Evolutionary conservation across 2,329 filamentous ascomycete species (phyloP), one percentile per base, ranked within the genome.

Genomic region (Sclerotinia sclerotiorum): DNA sequence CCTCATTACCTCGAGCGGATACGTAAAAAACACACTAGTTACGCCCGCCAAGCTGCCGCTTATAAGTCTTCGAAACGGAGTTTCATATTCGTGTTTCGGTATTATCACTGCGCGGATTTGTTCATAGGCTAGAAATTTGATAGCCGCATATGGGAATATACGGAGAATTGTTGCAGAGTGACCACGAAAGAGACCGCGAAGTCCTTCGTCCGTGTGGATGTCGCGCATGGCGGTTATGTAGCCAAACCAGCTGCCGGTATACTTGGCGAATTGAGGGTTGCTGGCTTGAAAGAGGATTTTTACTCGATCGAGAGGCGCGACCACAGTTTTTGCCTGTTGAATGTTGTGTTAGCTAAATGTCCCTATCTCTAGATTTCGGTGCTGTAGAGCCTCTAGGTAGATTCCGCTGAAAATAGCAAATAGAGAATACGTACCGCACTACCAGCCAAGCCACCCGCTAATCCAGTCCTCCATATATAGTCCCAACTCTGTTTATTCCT

Each of bases 261-360:
- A 99, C 81, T 97, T 97, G 66, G 90, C 87, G 78, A 97, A 99
- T 74, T 95, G 90, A 3, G 95, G 95, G 76, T 95, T 97, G 76
- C 91, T 93, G 65, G 95, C 91, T 79, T 99, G 95, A 81, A 99
- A 98, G 68, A 99, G 90, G 77, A 99, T 99, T 81, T 99, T 99
- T 76, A 99, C 95, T 73, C 95, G 90, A 81, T 99, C 95, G 72
- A 99, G 90, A 32, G 95, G 95, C 32, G 93, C 95, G 49, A 99
- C 96, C 8, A 97, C 84, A 0, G 94, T 97, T 84, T 99, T 99
- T 70, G 91, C 95, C 93, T 97, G 46, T 11, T n/a, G 17, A 35
- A 2, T 24, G 19, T 19, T 1, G 3, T 24, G 27, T 66, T 42
- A 66, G 64, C 17, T 58, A 21, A 3, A 32, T 49, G 7, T 3